Percentiles rank a stretch among this genome's conserved stretches.
Conservation (phyloP, 2,329 filamentous ascomycete species). For the Hypoxylon sp. region DNA sequence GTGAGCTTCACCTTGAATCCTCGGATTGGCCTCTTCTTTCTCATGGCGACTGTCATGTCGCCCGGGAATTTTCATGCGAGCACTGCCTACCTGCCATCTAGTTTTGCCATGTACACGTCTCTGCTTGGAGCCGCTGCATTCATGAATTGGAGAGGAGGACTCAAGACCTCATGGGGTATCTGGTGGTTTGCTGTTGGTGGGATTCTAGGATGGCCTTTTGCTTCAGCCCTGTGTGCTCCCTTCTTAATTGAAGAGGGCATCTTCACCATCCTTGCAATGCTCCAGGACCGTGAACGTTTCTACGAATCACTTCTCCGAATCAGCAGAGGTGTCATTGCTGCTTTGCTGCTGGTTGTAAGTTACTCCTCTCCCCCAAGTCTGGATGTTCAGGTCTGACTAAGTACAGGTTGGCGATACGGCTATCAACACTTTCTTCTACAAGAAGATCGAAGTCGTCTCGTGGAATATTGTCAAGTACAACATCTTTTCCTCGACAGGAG, state of each 20-base stretch:
- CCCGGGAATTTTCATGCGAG: constrained; percentile 96
- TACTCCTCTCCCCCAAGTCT: constrained; percentile 2
- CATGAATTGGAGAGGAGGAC: constrained; percentile 86
- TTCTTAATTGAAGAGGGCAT: constrained; percentile 84
- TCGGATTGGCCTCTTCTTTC: constrained; percentile 86
- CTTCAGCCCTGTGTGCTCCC: constrained; percentile 82
- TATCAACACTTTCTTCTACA: constrained; percentile 89
- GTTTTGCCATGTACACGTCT: constrained; percentile 94
- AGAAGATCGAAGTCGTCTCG: constrained; percentile 79
- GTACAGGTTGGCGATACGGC: constrained; percentile 75
- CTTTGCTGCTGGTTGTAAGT: constrained; percentile 77
- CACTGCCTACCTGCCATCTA: constrained; percentile 88
- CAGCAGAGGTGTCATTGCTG: constrained; percentile 75
- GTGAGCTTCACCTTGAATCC: constrained; percentile 83
- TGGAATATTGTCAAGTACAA: constrained; percentile 98
- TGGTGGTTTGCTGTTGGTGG: constrained; percentile 91
- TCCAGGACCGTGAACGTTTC: constrained; percentile 70
- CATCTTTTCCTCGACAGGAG: constrained; percentile 83
- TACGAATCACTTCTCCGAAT: constrained; percentile 72
- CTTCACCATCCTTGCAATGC: constrained; percentile 63
- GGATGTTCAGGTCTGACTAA: constrained; percentile 25
- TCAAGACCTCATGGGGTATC: constrained; percentile 85
- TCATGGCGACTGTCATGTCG: constrained; percentile 81
- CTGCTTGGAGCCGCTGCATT: constrained; percentile 91
- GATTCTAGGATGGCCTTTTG: constrained; percentile 94